Base-by-base conservation (phyloP, 129 eudicot species). In the Dittrichia graveolens region DNA sequence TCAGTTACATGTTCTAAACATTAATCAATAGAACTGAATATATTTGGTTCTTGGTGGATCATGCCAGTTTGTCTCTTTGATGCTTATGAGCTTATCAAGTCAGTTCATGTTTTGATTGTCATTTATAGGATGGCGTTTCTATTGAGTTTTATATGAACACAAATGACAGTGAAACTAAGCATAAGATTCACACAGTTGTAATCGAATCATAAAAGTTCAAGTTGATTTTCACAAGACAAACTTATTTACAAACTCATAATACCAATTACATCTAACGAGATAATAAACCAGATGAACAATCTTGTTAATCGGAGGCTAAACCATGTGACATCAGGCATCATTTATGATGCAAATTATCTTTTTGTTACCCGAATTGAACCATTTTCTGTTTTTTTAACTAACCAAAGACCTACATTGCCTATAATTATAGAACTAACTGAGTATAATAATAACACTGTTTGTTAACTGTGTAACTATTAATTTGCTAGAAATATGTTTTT, bases 331-430 rank as follows among this genome's bases (percentile, higher is more conserved):
- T 45, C 8, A 35, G 67, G 58, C 35, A 35, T 58, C 56, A 56
- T 53, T 14, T 53, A 53, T n/a, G 14, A 9, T 69, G 18, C 4
- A 41, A 7, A 5, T 55, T 55, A 35, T 60, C 3, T 31, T 72
- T 45, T 59, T 24, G 1, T 24, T 16, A 47, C 11, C 47, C 15
- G 48, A 73, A 38, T 39, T 15, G 18, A 60, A 16, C 37, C 65
- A 59, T 35, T 11, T 37, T 15, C 9, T 14, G 40, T 40, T 42
- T 65, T 54, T 18, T 4, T 12, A 44, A 34, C 65, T 10, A 73
- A 59, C 46, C 59, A 35, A 60, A 60, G 41, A 73, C 78, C 49
- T 37, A 49, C 63, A 40, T 5, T 69, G 49, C 38, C 38, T 69
- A 52, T 38, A 49, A 53, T 40, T 43, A 18, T 38, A 9, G 42